A percentile compares a stretch with the other conserved stretches of the same genome.
phyloP scores from a whole-genome alignment of 1,139 yeast genomes.

The Suhomyces wounanorum region DNA sequence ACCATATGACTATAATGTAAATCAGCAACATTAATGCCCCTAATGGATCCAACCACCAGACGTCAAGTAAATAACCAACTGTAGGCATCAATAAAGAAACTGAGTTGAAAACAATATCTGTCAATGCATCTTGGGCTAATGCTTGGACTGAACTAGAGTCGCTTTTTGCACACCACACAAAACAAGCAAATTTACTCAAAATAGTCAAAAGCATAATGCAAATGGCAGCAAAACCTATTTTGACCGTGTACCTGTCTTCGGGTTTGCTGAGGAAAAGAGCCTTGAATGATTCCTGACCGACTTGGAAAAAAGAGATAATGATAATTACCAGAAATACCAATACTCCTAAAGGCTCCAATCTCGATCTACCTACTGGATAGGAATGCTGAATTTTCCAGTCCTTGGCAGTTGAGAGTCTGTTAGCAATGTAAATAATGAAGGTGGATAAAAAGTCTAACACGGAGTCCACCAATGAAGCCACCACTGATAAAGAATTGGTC shows the following conservation, averaged over 20 bases:
- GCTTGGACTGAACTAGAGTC: slow-evolving; percentile 74
- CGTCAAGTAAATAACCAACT: slow-evolving; percentile 49
- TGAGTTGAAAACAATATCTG: slow-evolving; percentile 66
- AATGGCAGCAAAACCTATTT: slow-evolving; percentile 56
- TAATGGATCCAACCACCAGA: slow-evolving; percentile 75
- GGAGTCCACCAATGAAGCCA: slow-evolving; percentile 80
- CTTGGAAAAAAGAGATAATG: slow-evolving; percentile 71
- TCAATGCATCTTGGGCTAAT: slow-evolving; percentile 77
- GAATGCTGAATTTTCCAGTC: slow-evolving; percentile 51
- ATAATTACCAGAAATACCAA: slow-evolving; percentile 72
- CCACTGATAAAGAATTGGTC: slow-evolving; percentile 70
- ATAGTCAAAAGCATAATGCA: slow-evolving; percentile 66
- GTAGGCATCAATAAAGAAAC: slow-evolving; percentile 74
- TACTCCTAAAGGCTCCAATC: slow-evolving; percentile 79
- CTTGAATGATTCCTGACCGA: slow-evolving; percentile 62
- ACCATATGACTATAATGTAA: slow-evolving; percentile 69
- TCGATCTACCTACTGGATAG: slow-evolving; percentile 70
- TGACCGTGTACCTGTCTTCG: slow-evolving; percentile 40
- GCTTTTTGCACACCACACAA: slow-evolving; percentile 64
- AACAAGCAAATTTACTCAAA: slow-evolving; percentile 59
- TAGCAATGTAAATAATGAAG: slow-evolving; percentile 66
- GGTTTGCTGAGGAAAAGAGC: slow-evolving; percentile 33
- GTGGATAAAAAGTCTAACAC: slow-evolving; percentile 75
- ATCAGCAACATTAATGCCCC: slow-evolving; percentile 68
- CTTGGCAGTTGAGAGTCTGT: slow-evolving; percentile 55